Base-by-base conservation (phyloP, 1,139 yeast species). In the Saccharomyces pastorianus region DNA sequence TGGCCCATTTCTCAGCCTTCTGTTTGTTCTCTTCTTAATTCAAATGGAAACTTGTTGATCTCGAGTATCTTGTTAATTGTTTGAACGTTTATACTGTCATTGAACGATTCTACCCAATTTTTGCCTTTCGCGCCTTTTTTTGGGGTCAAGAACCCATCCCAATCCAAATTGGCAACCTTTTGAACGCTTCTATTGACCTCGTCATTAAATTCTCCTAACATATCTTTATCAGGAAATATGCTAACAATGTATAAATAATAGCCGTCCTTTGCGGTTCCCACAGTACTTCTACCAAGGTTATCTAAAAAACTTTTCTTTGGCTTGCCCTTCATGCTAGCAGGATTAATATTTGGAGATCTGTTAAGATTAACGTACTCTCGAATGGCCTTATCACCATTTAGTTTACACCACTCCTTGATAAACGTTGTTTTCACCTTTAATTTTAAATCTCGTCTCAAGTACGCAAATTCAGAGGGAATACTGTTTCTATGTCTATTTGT, bases 381-480 rank as follows among this genome's bases (percentile, higher is more conserved):
- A 4, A 62, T 58, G 8, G 63, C 66, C 31, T 55, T 52, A 11
- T 53, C 53, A 0, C 70, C 72, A 1, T 55, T 58, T 23, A 59
- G 49, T 6, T 49, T 41, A 11, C 57, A 57, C 64, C 73, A 73
- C 11, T 65, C 60, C 23, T 66, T 56, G 55, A 67, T 62, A 42
- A 76, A 67, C 4, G 66, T 58, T 8, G 55, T 71, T 68, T 67
- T 76, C 67, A 64, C 69, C 32, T 74, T 77, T 50, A 76, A 70
- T 13, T 80, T 76, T 63, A 78, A 62, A 53, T 54, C 69, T 61
- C 66, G 68, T 51, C 76, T 61, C 67, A 72, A 60, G 29, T 68
- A 69, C 3, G 80, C 75, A 58, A 71, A 75, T 52, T 72, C 71
- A 56, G 71, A 62, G 7, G 80, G 78, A n/a, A 69, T 68, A 31